These are phyloP conservation scores for Fraxinus latifolia DNA, from an alignment of 305 asterid genomes.

Conservation along the genomic window DNA sequence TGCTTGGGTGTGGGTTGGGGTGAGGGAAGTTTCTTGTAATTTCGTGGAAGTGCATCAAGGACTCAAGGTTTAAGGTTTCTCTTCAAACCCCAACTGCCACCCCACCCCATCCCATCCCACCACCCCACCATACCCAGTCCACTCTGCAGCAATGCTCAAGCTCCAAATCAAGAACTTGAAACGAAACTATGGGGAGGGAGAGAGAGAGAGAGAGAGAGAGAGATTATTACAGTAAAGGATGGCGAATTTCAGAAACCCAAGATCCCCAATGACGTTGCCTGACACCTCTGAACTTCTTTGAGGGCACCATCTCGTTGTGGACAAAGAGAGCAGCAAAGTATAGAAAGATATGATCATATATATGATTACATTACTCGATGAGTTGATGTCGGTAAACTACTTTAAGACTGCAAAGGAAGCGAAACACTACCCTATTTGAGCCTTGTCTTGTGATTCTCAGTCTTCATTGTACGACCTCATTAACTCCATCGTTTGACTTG, in stretches of 20 bases:
- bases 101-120: not conserved
- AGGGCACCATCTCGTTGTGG: not conserved
- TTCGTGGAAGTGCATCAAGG: not conserved
- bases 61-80: not conserved
- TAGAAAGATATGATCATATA: not conserved
- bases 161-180: not conserved
- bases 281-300: not conserved
- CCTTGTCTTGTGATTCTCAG: not conserved
- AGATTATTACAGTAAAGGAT: not conserved
- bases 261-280: not conserved
- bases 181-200: not conserved
- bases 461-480: not conserved
- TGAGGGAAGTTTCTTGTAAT: not conserved
- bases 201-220: not conserved
- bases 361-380: not conserved
- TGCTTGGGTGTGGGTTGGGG: not conserved
- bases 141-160: not conserved
- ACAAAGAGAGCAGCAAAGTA: not conserved
- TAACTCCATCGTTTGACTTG: not conserved
- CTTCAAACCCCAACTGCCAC: not conserved
- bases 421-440: not conserved
- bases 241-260: not conserved
- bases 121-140: not conserved
- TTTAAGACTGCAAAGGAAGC: not conserved
- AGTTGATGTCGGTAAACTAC: not conserved